Evolutionary conservation across 75 land plant species (phyloP).

Genomic region (Cunninghamia lanceolata): DNA sequence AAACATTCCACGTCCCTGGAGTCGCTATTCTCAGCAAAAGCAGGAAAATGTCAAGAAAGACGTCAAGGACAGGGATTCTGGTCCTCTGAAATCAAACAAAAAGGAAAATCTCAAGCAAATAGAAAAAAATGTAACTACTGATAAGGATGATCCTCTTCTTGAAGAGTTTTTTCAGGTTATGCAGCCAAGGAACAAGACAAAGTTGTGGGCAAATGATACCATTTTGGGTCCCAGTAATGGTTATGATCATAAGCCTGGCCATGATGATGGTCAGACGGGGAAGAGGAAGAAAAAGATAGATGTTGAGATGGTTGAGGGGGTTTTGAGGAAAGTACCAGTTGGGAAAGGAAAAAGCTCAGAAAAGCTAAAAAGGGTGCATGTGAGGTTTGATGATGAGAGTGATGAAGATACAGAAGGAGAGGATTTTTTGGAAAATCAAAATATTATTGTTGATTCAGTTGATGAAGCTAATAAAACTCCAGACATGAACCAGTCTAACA

Average conservation of each 20-base stretch:
- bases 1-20: constrained; percentile 88
- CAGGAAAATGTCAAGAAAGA: constrained; percentile 15
- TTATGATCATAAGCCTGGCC: neutral
- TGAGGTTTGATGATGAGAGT: constrained; percentile 36
- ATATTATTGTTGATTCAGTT: constrained; percentile 7
- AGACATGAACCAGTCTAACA: neutral
- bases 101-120: constrained; percentile 13
- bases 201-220: constrained; percentile 91
- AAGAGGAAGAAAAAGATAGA: constrained; percentile 22
- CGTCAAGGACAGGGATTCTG: constrained; percentile 22
- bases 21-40: constrained; percentile 66
- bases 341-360: constrained; percentile 28
- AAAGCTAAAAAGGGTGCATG: constrained; percentile 30
- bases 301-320: constrained; percentile 31
- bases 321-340: constrained; percentile 25
- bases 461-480: neutral
- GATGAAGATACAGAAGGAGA: constrained; percentile 11
- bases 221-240: constrained; percentile 17
- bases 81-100: constrained; percentile 8
- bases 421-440: constrained; percentile 7
- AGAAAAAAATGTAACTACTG: constrained; percentile 14
- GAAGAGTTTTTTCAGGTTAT: constrained; percentile 84
- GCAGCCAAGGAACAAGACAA: constrained; percentile 81
- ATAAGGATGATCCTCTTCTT: constrained; percentile 59
- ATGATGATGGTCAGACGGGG: constrained; percentile 17